A percentile compares a stretch with the other conserved stretches of the same genome.
Conservation (phyloP, 495 filamentous ascomycete genomes). For the Evansstolkia leycettana region DNA sequence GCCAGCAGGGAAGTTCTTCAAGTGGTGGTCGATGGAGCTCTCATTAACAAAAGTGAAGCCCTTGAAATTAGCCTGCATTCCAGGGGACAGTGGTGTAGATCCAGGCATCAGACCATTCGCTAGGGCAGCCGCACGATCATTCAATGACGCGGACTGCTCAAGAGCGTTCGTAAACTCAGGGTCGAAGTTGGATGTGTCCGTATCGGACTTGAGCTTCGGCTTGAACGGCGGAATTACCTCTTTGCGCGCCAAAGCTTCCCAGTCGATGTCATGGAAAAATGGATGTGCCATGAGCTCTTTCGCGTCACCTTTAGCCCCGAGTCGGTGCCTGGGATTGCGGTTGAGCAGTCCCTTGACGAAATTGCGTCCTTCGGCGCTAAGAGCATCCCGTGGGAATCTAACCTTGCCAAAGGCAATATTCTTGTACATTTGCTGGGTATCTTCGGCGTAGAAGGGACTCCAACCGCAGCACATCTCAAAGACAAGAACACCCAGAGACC, state of each 20-base stretch:
- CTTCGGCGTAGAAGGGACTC: slow-evolving; percentile 98
- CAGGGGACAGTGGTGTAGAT: slow-evolving; percentile 82
- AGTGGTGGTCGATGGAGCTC: slow-evolving; percentile 86
- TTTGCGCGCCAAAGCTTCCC: slow-evolving; percentile 75
- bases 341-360: slow-evolving; percentile 97
- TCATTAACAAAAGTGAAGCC: slow-evolving; percentile 98
- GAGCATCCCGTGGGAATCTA: slow-evolving; percentile 84
- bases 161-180: slow-evolving; percentile 96
- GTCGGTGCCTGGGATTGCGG: slow-evolving; percentile 88
- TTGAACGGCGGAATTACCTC: slow-evolving; percentile 96
- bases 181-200: slow-evolving; percentile 95
- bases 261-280: slow-evolving; percentile 91
- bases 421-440: slow-evolving; percentile 99
- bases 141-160: slow-evolving; percentile 69
- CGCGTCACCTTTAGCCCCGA: slow-evolving; percentile 83
- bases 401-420: slow-evolving; percentile 99
- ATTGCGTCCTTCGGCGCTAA: slow-evolving; percentile 87
- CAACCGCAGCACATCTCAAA: slow-evolving; percentile 99
- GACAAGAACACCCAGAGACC: slow-evolving; percentile 93
- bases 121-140: slow-evolving; percentile 69
- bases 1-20: slow-evolving; percentile 42
- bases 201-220: slow-evolving; percentile 86
- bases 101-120: slow-evolving; percentile 65
- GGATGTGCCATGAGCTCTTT: slow-evolving; percentile 90
- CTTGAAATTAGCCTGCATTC: slow-evolving; percentile 95